Evolutionary conservation across 441 rosid species (phyloP), one percentile per base, ranked within the genome.

Genomic region (Gossypium schwendimanii): DNA sequence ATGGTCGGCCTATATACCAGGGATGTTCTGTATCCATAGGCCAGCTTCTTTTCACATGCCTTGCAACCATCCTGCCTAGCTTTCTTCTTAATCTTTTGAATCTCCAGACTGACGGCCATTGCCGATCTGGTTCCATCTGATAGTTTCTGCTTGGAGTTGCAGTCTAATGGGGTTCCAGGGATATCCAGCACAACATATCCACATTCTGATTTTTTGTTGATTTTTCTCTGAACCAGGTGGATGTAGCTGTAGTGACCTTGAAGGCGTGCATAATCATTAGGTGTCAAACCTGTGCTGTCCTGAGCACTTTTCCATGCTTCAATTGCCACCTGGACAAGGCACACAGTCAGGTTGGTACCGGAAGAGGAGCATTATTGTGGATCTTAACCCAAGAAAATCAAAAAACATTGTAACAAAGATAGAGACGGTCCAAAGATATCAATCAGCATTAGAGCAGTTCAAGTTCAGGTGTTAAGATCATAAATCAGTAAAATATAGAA

Each of bases 221-320:
- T 73, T 71, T 85, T 85, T 47, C 73, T 72, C 62, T 85, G 88
- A 31, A 87, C 82, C 14, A 82, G 74, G 63, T 82, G 78, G 75
- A 80, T 73, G 59, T 85, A 87, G 9, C 87, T 78, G 76, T 75
- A 52, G 67, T 78, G 83, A n/a, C 85, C 83, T 7, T 71, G 83
- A 36, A 85, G 67, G 60, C 78, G 64, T 6, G 91, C 87, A 33
- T 85, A 85, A 71, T 87, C 88, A 20, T 85, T 55, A 2, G 91
- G 91, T 21, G 89, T 85, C 76, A 80, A 75, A 54, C 89, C 91
- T 1, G 76, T 61, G 69, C 73, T 60, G 78, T 87, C 88, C 2
- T 57, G 66, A n/a, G 87, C 84, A 33, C 10, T 80, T 74, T 78
- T 84, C 89, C 91, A 87, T 0, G 85, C 85, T 54, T 77, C 72